Evolutionary conservation across 179 eudicot species (phyloP), one percentile per base, ranked within the genome.

Genomic region (Corrigiola litoralis): DNA sequence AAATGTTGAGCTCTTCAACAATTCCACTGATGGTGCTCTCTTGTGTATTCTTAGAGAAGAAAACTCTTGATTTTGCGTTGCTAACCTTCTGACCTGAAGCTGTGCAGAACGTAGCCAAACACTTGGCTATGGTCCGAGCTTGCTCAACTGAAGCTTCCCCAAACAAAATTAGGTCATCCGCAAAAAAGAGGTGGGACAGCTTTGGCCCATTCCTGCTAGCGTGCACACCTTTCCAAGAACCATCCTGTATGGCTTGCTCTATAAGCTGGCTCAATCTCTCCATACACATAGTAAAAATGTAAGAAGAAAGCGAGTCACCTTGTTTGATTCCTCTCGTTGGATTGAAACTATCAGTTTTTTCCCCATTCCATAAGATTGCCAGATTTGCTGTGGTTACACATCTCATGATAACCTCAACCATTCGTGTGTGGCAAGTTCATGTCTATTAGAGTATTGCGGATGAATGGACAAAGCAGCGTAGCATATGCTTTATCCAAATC

Each of bases 291-390:
- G 54, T 51, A 16, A 53, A 66, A 0, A 66, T 1, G 17, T 66
- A 66, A 7, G 70, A 52, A 16, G 70, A 66, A 13, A 66, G 29
- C 0, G 53, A 62, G 12, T 66, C 70, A 1, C 70, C 70, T 28
- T 40, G 70, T 0, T 51, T 3, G 0, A 54, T 0, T 0, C 61
- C 70, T 3, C 37, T 2, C 20, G 45, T 3, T 5, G 34, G 24
- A n/a, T 20, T 64, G 11, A 64, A 21, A 3, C n/a, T 16, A 3
- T 46, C 40, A 4, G 45, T 38, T 1, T 3, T 25, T 2, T 25
- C 24, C 9, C 61, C 65, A 41, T 38, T 38, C 27, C 27, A 27
- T 11, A 60, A 11, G 3, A 41, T 12, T 1, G 18, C 2, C 17
- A 60, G 2, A 1, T 5, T 2, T 3, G 31, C 40, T 0, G 3